Evolutionary conservation across 768 basidiomycete genomes (phyloP), one percentile per base, ranked within the genome.

Genomic region (Tricholoma terreum): DNA sequence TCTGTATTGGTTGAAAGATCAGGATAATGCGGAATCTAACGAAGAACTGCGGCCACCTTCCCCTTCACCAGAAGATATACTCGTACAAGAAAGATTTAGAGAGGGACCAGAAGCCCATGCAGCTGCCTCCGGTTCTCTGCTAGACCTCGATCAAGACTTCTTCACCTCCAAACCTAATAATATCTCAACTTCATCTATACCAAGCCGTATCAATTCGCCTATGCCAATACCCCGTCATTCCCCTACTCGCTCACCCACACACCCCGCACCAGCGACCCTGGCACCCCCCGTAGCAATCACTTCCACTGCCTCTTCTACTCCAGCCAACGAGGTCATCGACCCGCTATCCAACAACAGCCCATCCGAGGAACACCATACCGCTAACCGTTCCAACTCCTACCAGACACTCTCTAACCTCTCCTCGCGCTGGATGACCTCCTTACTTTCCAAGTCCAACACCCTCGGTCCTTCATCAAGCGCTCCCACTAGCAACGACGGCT

Each of bases 1-100:
- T 1, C 67, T 89, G 62, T 87, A 84, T 65, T 86, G 84, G 75
- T 56, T 83, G 55, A 71, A 71, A 33, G 68, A 72, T 31, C 43
- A 49, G 7, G 45, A 15, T 6, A 27, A 9, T 3, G 52, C 52
- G 15, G 35, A 30, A n/a, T n/a, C 49, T 17, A 22, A 42, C 50
- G 45, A 19, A 9, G 4, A 27, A 21, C 22, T 3, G 34, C 9
- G 30, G 31, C 55, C 58, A 12, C 27, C 40, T 48, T 31, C 35
- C n/a, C 31, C 24, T 21, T 33, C 57, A 17, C 11, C 52, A 24
- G 35, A 53, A 9, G 53, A 48, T 10, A 35, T 51, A 19, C 52
- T 58, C 8, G 56, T 64, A 15, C 8, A 22, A 33, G 52, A 45
- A 31, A 36, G 43, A n/a, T 34, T 31, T 51, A 53, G 50, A 22